Percentiles rank a stretch among this genome's conserved stretches.
These are phyloP conservation scores for Lasiodiplodia sp. DNA, from an alignment of 2,329 filamentous ascomycete genomes.

Conservation along the genomic window DNA sequence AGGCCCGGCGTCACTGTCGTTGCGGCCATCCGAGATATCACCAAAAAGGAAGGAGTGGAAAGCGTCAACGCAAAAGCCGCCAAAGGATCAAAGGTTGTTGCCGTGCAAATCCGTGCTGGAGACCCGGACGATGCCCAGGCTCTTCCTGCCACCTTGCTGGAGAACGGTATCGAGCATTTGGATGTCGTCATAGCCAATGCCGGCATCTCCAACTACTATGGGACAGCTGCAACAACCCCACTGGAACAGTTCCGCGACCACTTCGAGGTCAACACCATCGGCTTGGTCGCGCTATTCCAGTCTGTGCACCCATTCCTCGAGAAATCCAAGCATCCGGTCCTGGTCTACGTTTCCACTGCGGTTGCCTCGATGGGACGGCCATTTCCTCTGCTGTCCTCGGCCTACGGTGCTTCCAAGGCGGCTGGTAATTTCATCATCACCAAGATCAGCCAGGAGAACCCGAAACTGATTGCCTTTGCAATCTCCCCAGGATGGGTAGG, in stretches of 20 bases:
- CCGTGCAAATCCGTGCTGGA: slow-evolving; percentile 9
- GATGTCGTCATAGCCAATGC: slow-evolving; percentile 18
- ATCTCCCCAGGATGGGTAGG: slow-evolving; percentile 34
- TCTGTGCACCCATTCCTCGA: slow-evolving; percentile 44
- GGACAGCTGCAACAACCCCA: background rate
- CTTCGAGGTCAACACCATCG: slow-evolving; percentile 45
- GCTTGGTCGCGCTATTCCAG: slow-evolving; percentile 48
- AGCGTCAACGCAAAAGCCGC: slow-evolving; percentile 12
- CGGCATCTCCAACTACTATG: slow-evolving; percentile 20
- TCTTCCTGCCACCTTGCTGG: background rate
- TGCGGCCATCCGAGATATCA: slow-evolving; percentile 15
- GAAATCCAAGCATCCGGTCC: background rate
- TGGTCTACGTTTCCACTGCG: slow-evolving; percentile 6
- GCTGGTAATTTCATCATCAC: slow-evolving; percentile 29
- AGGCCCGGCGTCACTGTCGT: slow-evolving; percentile 5
- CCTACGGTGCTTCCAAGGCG: slow-evolving; percentile 33
- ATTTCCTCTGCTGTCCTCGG: background rate
- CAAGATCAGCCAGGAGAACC: slow-evolving; percentile 30
- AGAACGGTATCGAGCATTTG: background rate
- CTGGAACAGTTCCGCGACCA: slow-evolving; percentile 9
- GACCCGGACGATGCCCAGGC: slow-evolving; percentile 1
- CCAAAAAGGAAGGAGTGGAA: slow-evolving; percentile 10
- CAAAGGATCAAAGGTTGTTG: slow-evolving; percentile 13
- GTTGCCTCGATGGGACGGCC: background rate
- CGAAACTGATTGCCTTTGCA: slow-evolving; percentile 25